Evolutionary conservation across 2,329 filamentous ascomycete species (phyloP), one percentile per base, ranked within the genome.

Genomic region (Paecilomyces formosus): DNA sequence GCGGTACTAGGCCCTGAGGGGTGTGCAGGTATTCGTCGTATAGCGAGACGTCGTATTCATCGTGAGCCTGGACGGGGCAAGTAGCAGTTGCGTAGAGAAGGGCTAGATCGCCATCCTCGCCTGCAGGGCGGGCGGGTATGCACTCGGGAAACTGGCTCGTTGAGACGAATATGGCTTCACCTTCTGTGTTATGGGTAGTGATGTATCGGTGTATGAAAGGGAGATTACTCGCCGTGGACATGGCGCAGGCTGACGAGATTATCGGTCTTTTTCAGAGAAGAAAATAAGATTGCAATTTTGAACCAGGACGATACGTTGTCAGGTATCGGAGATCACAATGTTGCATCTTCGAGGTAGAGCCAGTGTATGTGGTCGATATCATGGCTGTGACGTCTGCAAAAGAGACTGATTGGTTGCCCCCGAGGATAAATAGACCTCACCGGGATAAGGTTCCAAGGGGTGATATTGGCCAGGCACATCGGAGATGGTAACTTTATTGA

Each of bases 131-230:
- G 1, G 66, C 67, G 1, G 70, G 70, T 54, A 71, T 68, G 55
- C 70, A 70, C 55, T 70, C 64, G 7, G 70, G 69, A n/a, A 73
- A 57, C 58, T 70, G 70, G 2, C 68, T 65, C 55, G 67, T 62
- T 53, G 70, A 68, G 15, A 71, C 56, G 61, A 76, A 74, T n/a
- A 75, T 62, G 28, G 71, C 68, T 60, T 72, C 68, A 56, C 72
- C 73, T 21, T 70, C 69, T 26, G 62, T 63, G 60, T 68, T 68
- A 68, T 76, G 73, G 21, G 70, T 71, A 22, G 74, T 76, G 56
- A 76, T 76, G 61, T 68, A 72, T 56, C 74, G 73, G 59, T 71
- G 69, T 59, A 70, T 70, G 24, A 62, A 59, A 2, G 69, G 70
- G 61, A 69, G 70, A 39, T 65, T 58, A 59, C 68, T 71, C 45